Percentiles rank a stretch among this genome's conserved stretches.
These are phyloP conservation scores for Prorocentrum cordatum DNA, from an alignment of 169 alveolate species.

Conservation along the genomic window DNA sequence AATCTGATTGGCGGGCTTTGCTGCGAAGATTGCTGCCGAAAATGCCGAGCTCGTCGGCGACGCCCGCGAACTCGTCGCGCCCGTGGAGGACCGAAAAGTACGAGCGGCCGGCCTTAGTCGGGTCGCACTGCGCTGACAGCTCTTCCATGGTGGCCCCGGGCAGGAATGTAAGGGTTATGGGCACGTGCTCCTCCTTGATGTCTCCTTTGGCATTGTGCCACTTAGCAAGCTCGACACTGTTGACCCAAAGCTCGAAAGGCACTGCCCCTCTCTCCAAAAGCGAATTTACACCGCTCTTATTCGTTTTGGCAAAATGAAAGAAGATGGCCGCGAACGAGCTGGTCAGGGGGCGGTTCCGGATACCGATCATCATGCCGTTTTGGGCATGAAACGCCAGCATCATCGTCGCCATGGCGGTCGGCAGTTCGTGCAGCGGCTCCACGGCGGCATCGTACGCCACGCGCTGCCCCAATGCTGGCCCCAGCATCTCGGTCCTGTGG, in stretches of 20 bases:
- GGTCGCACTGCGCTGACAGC: background rate
- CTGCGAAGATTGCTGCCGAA: background rate
- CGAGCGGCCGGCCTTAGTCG: background rate
- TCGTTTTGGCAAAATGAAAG: background rate
- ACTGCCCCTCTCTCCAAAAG: background rate
- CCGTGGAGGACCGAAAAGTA: background rate
- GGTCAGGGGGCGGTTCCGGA: background rate
- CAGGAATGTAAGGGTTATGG: background rate
- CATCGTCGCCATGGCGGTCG: too few species aligned
- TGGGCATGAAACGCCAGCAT: too few species aligned
- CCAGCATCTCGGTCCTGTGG: too few species aligned
- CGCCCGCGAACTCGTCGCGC: background rate
- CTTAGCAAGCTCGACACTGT: background rate
- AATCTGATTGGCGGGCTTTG: background rate
- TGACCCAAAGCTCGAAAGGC: background rate
- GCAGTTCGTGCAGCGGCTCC: too few species aligned
- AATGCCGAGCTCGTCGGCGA: background rate
- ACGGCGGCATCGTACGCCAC: too few species aligned
- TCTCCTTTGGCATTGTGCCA: background rate
- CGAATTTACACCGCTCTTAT: background rate
- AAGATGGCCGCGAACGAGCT: background rate
- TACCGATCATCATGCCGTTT: too few species aligned
- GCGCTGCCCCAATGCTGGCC: too few species aligned
- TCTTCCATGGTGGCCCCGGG: background rate
- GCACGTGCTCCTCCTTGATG: background rate